phyloP scores from a whole-genome alignment of 805 yeast species.

The Candida coquimbonensis region DNA sequence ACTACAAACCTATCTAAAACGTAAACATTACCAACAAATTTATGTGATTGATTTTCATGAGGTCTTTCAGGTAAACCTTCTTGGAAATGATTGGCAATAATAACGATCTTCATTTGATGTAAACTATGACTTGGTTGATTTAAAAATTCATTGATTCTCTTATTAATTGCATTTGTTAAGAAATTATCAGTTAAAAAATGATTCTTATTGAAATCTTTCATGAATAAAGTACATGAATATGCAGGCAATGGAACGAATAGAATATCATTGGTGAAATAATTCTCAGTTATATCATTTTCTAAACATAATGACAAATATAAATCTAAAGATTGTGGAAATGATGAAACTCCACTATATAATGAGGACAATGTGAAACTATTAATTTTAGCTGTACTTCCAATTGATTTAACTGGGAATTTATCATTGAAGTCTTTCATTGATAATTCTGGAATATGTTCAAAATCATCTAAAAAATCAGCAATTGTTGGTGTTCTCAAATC shows the following conservation, averaged over 20 bases:
- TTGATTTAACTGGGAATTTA: slow-evolving; percentile 11
- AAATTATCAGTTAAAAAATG: slow-evolving; percentile 15
- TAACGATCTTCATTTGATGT: slow-evolving; percentile 13
- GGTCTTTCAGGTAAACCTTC: slow-evolving; percentile 20
- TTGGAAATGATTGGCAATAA: slow-evolving; percentile 17
- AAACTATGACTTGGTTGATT: slow-evolving; percentile 12
- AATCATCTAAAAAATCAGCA: slow-evolving; percentile 20
- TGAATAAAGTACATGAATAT: slow-evolving; percentile 15
- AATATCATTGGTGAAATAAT: slow-evolving; percentile 16
- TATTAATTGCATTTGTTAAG: slow-evolving; percentile 10
- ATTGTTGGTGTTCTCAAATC: slow-evolving; percentile 12
- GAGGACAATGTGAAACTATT: slow-evolving; percentile 12
- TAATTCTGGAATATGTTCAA: slow-evolving; percentile 15
- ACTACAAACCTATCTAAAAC: slow-evolving; percentile 15
- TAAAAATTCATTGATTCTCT: slow-evolving; percentile 15
- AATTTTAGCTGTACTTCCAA: slow-evolving; percentile 13
- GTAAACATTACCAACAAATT: slow-evolving; percentile 22
- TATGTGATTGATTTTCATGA: slow-evolving; percentile 18
- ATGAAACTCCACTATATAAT: slow-evolving; percentile 13
- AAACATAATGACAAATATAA: slow-evolving; percentile 15
- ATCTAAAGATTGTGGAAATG: slow-evolving; percentile 19
- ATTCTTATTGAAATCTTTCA: slow-evolving; percentile 18
- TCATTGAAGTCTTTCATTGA: slow-evolving; percentile 9
- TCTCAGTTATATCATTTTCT: slow-evolving; percentile 10
- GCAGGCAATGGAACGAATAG: slow-evolving; percentile 19